Evolutionary conservation across 2,329 filamentous ascomycete species (phyloP), one percentile per base, ranked within the genome.

Genomic region (Ophiostoma novo-ulmi): DNA sequence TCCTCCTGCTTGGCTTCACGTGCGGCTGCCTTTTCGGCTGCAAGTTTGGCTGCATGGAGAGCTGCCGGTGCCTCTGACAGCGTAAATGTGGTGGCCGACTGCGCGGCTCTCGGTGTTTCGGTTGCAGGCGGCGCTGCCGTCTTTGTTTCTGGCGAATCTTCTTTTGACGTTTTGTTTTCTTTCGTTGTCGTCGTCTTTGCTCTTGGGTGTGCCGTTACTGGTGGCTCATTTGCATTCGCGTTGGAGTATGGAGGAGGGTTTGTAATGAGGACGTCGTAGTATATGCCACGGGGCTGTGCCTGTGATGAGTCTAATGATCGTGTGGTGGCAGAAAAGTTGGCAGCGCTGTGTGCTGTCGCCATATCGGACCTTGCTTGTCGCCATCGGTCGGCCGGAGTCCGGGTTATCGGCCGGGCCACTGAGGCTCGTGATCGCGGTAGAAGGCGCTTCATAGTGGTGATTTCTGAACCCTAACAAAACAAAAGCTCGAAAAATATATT

Each of bases 201-300:
- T 17, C 22, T 26, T n/a, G n/a, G 64, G n/a, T 14, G 22, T 20
- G 82, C 80, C 7, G 81, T 79, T n/a, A 77, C 78, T 1, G 82
- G 82, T 0, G 82, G 81, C 11, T 79, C 77, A 73, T 85, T 81
- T 65, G 80, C 81, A 75, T 85, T 85, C 48, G 77, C 75, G 10
- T 78, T 74, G 68, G 75, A 79, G 69, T 79, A 81, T 1, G 81
- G 81, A 10, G 80, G 78, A 0, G 84, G 83, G 5, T 79, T 79
- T 67, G 81, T 79, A 64, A 89, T 80, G 35, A 89, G 82, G n/a
- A 80, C 78, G 73, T 87, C 82, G 78, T 89, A 89, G 79, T 87
- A 89, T 52, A 80, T 77, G 0, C 87, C 87, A 0, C 88, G 79
- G 0, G 87, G 85, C 20, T 80, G 78, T n/a, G 79, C 81, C 74